Base-by-base conservation (phyloP, 345 rosid species). In the Salix exigua region DNA sequence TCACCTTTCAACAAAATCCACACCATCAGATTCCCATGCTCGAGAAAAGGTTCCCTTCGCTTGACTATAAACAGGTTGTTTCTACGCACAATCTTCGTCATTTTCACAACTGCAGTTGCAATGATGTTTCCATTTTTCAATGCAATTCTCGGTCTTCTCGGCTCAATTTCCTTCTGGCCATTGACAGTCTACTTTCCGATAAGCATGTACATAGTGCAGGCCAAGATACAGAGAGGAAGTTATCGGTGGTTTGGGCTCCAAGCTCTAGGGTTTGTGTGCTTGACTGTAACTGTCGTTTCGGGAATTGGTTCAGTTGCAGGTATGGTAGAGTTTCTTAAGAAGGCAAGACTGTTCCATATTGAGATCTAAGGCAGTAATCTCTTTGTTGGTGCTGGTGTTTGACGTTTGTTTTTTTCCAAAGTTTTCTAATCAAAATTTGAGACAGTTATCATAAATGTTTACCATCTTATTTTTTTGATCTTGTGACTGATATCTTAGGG, bases 41-140 rank as follows among this genome's bases (percentile, higher is more conserved):
- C 23, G 26, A 63, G 65, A 2, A 71, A 70, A n/a, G 17, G 5
- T 8, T 10, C 53, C 17, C 16, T 55, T 23, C 44, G 37, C 26
- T 60, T 72, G 44, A 11, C 67, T 2, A 35, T 62, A 3, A 40
- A 7, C 64, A 62, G 64, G 75, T 70, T 81, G 40, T 17, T 73
- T 16, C 71, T 77, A 14, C 77, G 80, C 4, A 21, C 82, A 21
- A 5, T 69, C 6, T 81, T 78, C 31, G 84, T 81, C 18, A n/a
- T 76, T 12, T 19, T 73, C 9, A 79, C 87, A 7, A 78, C 84
- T 13, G 40, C 74, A 16, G 10, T 84, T 1, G 86, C 82, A 6
- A 81, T 81, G 84, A 72, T 73, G 60, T 66, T 84, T 53, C 83
- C 83, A 8, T 81, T 81, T 44, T 81, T 81, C 75, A 78, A 78